phyloP scores from a whole-genome alignment of 1,284 basidiomycete genomes.

The Tylopilus sp. region DNA sequence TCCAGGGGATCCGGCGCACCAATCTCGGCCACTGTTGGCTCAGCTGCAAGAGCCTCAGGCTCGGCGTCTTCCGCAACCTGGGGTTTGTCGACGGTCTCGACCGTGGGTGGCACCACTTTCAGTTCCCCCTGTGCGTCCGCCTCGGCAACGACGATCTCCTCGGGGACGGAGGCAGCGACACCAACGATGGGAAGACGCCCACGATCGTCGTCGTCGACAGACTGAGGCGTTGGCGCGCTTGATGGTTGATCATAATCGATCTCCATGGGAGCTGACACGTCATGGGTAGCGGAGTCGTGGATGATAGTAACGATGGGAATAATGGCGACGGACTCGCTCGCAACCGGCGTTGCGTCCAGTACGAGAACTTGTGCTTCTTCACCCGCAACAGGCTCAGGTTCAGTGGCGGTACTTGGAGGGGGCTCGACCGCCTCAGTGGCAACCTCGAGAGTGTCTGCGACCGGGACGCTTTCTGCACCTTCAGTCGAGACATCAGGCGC shows the following conservation, averaged over 20 bases:
- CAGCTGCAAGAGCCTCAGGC: not conserved
- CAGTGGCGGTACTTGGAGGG: not conserved
- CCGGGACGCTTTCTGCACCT: not conserved
- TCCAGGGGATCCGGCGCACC: no score
- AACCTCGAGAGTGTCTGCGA: not conserved
- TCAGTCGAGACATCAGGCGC: not conserved
- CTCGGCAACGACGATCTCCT: constrained; percentile 2
- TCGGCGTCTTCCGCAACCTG: not conserved
- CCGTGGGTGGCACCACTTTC: not conserved
- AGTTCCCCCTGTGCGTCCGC: not conserved
- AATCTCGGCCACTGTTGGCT: not conserved
- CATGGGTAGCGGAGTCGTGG: constrained; percentile 2
- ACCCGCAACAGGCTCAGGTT: not conserved
- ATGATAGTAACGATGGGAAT: constrained; percentile 1
- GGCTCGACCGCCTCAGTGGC: not conserved
- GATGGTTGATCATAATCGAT: not conserved
- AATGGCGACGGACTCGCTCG: constrained; percentile 3
- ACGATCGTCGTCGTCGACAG: constrained; percentile 1
- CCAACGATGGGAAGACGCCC: not conserved
- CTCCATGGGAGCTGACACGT: constrained; percentile 4
- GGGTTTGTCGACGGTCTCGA: not conserved
- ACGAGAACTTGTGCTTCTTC: constrained; percentile 1
- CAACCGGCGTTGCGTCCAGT: not conserved
- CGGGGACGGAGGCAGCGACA: constrained; percentile 1
- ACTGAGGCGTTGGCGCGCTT: constrained; percentile 12